Conservation (phyloP, 345 rosid species). For the Camelina neglecta region DNA sequence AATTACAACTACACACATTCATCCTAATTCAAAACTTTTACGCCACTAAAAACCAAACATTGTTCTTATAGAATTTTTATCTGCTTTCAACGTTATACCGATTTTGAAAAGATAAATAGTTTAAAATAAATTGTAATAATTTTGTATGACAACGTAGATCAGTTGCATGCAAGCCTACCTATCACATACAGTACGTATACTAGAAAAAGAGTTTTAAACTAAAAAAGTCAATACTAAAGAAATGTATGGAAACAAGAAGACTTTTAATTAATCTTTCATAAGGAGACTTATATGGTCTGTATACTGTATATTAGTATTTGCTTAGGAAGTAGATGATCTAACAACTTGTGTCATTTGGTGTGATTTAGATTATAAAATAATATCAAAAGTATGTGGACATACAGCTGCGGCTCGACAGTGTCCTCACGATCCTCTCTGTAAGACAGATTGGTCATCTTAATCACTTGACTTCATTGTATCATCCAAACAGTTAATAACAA, state of each 20-base stretch:
- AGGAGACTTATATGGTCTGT: not conserved
- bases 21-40: not conserved
- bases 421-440: slow-evolving; percentile 39
- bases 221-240: not conserved
- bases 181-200: not conserved
- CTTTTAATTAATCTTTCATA: not conserved
- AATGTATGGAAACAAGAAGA: not conserved
- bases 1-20: not conserved
- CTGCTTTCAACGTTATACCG: not conserved
- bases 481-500: not conserved
- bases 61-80: not conserved
- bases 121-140: too few relatives aligned
- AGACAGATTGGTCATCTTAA: slow-evolving; percentile 31
- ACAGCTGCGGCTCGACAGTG: slow-evolving; percentile 44
- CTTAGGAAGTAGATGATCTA: not conserved
- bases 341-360: slow-evolving; percentile 14
- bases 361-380: not conserved
- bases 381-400: slow-evolving; percentile 22
- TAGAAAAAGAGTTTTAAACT: not conserved
- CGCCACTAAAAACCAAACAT: not conserved
- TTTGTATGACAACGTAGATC: not conserved
- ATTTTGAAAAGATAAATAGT: not conserved
- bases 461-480: slow-evolving; percentile 8
- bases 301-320: not conserved
- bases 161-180: not conserved